Conservation (phyloP, 805 yeast genomes). For the Diddensiella transvaalensis region DNA sequence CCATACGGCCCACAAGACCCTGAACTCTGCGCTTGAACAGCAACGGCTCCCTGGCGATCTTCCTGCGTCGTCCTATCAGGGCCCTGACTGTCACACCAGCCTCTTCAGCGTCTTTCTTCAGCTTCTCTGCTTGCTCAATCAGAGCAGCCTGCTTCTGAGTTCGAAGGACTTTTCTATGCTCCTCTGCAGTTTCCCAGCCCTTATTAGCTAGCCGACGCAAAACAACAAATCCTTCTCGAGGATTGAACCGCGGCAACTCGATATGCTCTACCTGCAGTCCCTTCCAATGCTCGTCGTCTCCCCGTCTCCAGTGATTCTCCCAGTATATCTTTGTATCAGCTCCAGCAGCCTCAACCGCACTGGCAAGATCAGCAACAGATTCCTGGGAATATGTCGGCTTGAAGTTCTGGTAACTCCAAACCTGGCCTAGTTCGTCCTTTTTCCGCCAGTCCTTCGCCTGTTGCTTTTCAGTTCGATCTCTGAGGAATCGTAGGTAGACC, state of each 20-base stretch:
- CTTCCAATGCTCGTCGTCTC: slow-evolving; percentile 70
- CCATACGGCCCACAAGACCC: not conserved
- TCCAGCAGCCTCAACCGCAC: slow-evolving; percentile 61
- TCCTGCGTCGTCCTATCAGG: not conserved
- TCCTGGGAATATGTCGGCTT: slow-evolving; percentile 90
- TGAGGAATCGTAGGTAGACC: slow-evolving; percentile 65
- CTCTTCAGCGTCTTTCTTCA: not conserved
- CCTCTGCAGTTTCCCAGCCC: not conserved
- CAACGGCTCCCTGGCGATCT: not conserved
- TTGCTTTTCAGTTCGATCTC: slow-evolving; percentile 57
- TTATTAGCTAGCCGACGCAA: slow-evolving; percentile 18
- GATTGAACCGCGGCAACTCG: slow-evolving; percentile 22
- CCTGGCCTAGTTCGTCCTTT: slow-evolving; percentile 70
- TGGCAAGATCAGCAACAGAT: slow-evolving; percentile 78
- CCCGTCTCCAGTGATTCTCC: slow-evolving; percentile 88
- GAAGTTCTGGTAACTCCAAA: slow-evolving; percentile 83
- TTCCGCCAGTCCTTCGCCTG: slow-evolving; percentile 67
- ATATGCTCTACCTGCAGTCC: slow-evolving; percentile 17
- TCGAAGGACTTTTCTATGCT: not conserved
- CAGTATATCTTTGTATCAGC: slow-evolving; percentile 55
- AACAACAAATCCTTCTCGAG: slow-evolving; percentile 24
- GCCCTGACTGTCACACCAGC: not conserved
- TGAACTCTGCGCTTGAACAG: not conserved
- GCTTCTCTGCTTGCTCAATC: not conserved
- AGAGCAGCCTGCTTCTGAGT: not conserved